These are phyloP conservation scores for Zostera marina DNA, from an alignment of 116 monocot genomes.

Conservation along the genomic window DNA sequence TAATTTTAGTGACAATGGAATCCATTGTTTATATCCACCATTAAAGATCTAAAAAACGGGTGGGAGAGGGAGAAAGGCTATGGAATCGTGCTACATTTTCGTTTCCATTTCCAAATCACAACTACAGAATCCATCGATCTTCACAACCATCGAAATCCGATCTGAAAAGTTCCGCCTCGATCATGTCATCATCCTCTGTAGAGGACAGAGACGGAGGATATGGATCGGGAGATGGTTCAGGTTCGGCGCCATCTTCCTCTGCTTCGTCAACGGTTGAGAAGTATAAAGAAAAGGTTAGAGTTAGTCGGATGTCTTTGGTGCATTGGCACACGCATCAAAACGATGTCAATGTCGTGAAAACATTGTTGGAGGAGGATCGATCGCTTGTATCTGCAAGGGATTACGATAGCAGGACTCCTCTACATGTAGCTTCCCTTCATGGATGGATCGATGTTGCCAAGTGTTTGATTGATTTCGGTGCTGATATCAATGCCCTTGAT, in stretches of 20 bases:
- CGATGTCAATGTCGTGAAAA: slow-evolving; percentile 60
- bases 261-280: neutral
- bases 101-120: too few relatives aligned
- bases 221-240: neutral
- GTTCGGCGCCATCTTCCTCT: neutral
- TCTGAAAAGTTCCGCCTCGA: too few relatives aligned
- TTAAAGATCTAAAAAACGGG: too few relatives aligned
- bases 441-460: slow-evolving; percentile 87
- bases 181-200: too few relatives aligned
- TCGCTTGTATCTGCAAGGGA: slow-evolving; percentile 67
- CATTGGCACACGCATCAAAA: slow-evolving; percentile 99
- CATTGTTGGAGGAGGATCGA: slow-evolving; percentile 77
- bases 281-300: slow-evolving; percentile 55
- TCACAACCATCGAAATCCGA: too few relatives aligned
- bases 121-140: too few relatives aligned
- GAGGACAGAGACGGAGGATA: too few relatives aligned
- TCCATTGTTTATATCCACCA: too few relatives aligned
- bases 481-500: slow-evolving; percentile 91
- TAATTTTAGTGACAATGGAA: too few relatives aligned
- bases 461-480: slow-evolving; percentile 62
- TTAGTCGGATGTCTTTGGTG: slow-evolving; percentile 83
- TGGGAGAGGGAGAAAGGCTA: too few relatives aligned
- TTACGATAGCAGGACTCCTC: slow-evolving; percentile 91
- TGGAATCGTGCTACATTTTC: too few relatives aligned
- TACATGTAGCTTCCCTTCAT: slow-evolving; percentile 89